Evolutionary conservation across 345 rosid genomes (phyloP).

Genomic region (Aurinia saxatilis): DNA sequence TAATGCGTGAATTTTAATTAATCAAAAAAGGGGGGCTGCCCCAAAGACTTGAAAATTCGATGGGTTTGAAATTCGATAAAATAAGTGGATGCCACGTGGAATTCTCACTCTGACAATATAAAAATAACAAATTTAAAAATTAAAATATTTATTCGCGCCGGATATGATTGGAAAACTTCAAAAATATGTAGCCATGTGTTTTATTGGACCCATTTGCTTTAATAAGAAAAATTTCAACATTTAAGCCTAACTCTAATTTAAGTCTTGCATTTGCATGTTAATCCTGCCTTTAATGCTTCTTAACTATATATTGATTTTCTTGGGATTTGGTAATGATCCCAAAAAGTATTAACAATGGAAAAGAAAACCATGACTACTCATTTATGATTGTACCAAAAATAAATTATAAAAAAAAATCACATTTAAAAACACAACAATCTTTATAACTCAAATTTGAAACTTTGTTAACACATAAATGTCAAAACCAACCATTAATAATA

Average conservation of each 20-base stretch:
- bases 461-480: no score
- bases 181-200: conserved; percentile 27
- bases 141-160: conserved; percentile 16
- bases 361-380: background rate
- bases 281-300: conserved; percentile 19
- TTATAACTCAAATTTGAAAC: background rate
- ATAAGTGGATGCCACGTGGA: conserved; percentile 21
- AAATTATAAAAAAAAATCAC: background rate
- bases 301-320: background rate
- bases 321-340: conserved; percentile 11
- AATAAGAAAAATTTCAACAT: background rate
- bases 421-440: background rate
- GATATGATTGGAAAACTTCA: conserved; percentile 25
- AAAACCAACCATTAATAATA: no score
- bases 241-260: background rate
- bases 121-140: background rate
- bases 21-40: conserved; percentile 13
- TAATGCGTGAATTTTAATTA: conserved; percentile 2
- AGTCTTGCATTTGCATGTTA: conserved; percentile 4
- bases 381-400: background rate
- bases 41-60: conserved; percentile 13
- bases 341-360: background rate
- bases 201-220: conserved; percentile 24
- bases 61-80: conserved; percentile 18
- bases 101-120: conserved; percentile 9